A percentile compares a stretch with the other conserved stretches of the same genome.
These are phyloP conservation scores for Colletotrichum zoysiae DNA, from an alignment of 2,329 filamentous ascomycete species.

Conservation along the genomic window DNA sequence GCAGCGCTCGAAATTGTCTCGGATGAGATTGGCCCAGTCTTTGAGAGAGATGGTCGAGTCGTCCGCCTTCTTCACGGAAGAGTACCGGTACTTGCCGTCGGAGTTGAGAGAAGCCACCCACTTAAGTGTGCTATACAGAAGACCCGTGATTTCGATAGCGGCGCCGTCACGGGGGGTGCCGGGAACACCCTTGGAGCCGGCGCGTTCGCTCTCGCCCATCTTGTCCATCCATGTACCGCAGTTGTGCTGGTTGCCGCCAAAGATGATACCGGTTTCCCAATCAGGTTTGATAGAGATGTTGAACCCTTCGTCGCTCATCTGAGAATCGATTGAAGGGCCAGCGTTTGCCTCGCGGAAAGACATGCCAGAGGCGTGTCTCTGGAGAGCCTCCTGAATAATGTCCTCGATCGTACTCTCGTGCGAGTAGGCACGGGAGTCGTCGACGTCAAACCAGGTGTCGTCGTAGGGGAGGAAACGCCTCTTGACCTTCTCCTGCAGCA, in stretches of 20 bases:
- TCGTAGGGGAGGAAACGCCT: slow-evolving; percentile 94
- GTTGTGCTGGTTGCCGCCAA: slow-evolving; percentile 93
- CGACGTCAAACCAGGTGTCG: slow-evolving; percentile 89
- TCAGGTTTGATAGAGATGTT: slow-evolving; percentile 92
- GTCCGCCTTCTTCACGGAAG: slow-evolving; percentile 76
- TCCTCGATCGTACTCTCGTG: slow-evolving; percentile 86
- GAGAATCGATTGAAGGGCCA: slow-evolving; percentile 85
- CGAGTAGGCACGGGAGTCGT: slow-evolving; percentile 89
- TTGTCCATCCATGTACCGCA: slow-evolving; percentile 99
- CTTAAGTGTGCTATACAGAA: slow-evolving; percentile 87
- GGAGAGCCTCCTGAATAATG: slow-evolving; percentile 91
- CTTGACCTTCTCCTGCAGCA: slow-evolving; percentile 82
- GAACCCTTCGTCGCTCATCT: slow-evolving; percentile 95
- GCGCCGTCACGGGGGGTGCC: slow-evolving; percentile 97
- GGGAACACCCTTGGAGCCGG: slow-evolving; percentile 91
- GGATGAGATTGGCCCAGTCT: slow-evolving; percentile 85
- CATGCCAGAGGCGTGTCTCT: slow-evolving; percentile 90
- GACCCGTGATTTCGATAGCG: slow-evolving; percentile 92
- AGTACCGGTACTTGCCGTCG: slow-evolving; percentile 78
- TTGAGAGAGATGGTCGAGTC: slow-evolving; percentile 74
- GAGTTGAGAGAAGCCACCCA: slow-evolving; percentile 81
- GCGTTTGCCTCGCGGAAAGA: slow-evolving; percentile 96
- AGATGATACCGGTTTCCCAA: slow-evolving; percentile 91
- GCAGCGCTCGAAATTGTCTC: slow-evolving; percentile 89
- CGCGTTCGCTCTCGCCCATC: slow-evolving; percentile 97